phyloP scores from a whole-genome alignment of 768 basidiomycete species.

The Lactifluus echinatus region DNA sequence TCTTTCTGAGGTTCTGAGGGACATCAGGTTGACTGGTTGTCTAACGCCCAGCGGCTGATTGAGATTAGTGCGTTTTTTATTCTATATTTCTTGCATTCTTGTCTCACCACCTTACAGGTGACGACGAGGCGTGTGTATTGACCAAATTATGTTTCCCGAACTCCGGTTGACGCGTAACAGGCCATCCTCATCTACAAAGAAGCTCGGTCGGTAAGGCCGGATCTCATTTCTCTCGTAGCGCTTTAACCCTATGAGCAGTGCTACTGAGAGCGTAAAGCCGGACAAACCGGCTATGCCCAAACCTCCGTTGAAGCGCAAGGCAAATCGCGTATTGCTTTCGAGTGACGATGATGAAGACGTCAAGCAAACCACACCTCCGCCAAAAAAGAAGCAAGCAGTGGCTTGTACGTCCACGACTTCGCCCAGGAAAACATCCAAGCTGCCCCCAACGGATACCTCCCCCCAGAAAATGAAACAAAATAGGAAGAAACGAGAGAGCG shows the following conservation, averaged over 20 bases:
- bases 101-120: slow-evolving; percentile 7
- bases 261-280: background rate
- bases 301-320: slow-evolving; percentile 21
- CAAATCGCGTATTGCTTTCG: background rate
- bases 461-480: slow-evolving; percentile 22
- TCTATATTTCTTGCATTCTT: background rate
- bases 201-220: background rate
- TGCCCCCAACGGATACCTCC: slow-evolving; percentile 12
- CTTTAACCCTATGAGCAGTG: background rate
- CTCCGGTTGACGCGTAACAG: background rate
- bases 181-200: background rate
- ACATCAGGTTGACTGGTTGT: background rate
- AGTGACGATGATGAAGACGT: slow-evolving; percentile 22
- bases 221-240: background rate
- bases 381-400: slow-evolving; percentile 13
- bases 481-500: slow-evolving; percentile 28
- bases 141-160: background rate
- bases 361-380: slow-evolving; percentile 2
- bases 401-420: background rate
- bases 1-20: background rate
- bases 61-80: slow-evolving; percentile 7
- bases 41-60: background rate
- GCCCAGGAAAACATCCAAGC: background rate
- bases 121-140: slow-evolving; percentile 12
- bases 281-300: background rate